Conservation (phyloP, 1,284 basidiomycete genomes). For the Mrakiaceae sp. region DNA sequence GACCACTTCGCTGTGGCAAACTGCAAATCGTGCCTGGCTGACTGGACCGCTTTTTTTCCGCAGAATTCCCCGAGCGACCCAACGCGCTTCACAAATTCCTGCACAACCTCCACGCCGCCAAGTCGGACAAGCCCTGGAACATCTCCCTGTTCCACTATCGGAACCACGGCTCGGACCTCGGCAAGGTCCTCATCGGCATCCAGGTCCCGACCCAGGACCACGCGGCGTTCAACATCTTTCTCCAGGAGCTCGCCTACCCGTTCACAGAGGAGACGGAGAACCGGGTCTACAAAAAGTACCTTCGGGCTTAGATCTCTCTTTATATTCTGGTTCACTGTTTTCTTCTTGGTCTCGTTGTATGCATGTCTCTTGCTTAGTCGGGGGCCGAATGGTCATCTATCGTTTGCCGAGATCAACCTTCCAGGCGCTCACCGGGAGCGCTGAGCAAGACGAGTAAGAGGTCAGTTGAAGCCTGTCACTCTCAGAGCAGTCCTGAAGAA, state of each 20-base stretch:
- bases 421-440: not conserved
- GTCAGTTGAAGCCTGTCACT: not conserved
- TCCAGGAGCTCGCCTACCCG: slow-evolving; percentile 67
- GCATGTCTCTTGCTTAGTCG: not conserved
- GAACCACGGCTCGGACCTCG: slow-evolving; percentile 90
- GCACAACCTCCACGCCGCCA: slow-evolving; percentile 57
- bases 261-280: slow-evolving; percentile 93
- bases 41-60: slow-evolving; percentile 7
- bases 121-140: slow-evolving; percentile 51
- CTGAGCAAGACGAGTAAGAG: not conserved
- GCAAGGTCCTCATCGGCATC: slow-evolving; percentile 83
- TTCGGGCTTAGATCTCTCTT: slow-evolving; percentile 29
- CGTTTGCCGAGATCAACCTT: not conserved
- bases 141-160: slow-evolving; percentile 95
- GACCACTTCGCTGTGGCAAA: not conserved
- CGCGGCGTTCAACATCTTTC: slow-evolving; percentile 57
- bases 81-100: slow-evolving; percentile 85
- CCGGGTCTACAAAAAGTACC: slow-evolving; percentile 67
- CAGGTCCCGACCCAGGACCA: slow-evolving; percentile 67
- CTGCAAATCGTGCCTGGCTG: too few species aligned
- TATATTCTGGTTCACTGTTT: too few species aligned
- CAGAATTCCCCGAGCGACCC: slow-evolving; percentile 94
- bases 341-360: too few species aligned
- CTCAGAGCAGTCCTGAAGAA: not conserved
- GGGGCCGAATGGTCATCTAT: too few species aligned